These are phyloP conservation scores for Maudiozyma pseudohumilis DNA, from an alignment of 805 yeast genomes.

Conservation along the genomic window DNA sequence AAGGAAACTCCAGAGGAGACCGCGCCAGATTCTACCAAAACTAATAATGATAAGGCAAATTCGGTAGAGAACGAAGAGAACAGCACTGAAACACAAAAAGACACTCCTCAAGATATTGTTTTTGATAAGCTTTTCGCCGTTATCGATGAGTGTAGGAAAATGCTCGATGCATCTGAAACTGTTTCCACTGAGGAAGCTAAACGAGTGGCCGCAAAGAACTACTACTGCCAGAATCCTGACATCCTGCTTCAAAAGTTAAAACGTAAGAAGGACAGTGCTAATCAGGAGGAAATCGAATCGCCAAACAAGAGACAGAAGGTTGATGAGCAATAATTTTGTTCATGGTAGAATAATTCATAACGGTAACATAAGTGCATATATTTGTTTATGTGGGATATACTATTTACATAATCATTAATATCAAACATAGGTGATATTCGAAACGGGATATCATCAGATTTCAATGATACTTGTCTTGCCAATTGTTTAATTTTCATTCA, in stretches of 20 bases:
- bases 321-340: neutral
- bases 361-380: neutral
- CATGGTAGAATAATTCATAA: neutral
- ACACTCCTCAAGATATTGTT: conserved; percentile 12
- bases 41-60: conserved; percentile 5
- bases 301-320: conserved; percentile 11
- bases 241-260: conserved; percentile 43
- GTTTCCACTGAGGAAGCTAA: conserved; percentile 55
- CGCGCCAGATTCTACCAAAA: conserved; percentile 6
- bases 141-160: conserved; percentile 39
- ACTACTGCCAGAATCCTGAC: conserved; percentile 52
- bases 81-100: conserved; percentile 31
- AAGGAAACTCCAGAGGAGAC: conserved; percentile 10
- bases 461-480: too few species aligned
- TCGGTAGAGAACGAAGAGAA: conserved; percentile 27
- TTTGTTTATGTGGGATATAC: neutral
- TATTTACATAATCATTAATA: conserved; percentile 7
- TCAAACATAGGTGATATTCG: neutral
- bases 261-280: conserved; percentile 29
- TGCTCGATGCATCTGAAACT: conserved; percentile 34
- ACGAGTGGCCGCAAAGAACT: conserved; percentile 51
- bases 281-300: conserved; percentile 3
- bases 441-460: neutral
- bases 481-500: too few species aligned
- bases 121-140: conserved; percentile 37